phyloP scores from a whole-genome alignment of 495 filamentous ascomycete species.

The Penicillium roqueforti region DNA sequence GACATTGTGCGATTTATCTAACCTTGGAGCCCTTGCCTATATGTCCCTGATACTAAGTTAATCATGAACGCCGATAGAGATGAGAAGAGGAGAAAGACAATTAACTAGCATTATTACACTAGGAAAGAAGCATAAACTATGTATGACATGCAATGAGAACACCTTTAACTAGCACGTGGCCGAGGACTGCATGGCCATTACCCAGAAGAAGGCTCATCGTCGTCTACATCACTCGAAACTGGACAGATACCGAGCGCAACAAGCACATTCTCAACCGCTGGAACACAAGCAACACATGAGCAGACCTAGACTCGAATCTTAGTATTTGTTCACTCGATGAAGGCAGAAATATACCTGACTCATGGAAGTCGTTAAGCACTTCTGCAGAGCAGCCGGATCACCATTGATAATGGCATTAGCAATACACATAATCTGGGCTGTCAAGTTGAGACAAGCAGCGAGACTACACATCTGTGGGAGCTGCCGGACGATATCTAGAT shows the following conservation, averaged over 20 bases:
- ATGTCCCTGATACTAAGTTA: not conserved
- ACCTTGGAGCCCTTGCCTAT: not conserved
- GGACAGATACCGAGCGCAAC: slow-evolving; percentile 21
- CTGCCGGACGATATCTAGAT: slow-evolving; percentile 9
- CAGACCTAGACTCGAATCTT: slow-evolving; percentile 16
- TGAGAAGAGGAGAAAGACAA: not conserved
- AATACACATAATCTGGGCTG: slow-evolving; percentile 17
- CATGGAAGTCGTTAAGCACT: slow-evolving; percentile 18
- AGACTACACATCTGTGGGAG: slow-evolving; percentile 21
- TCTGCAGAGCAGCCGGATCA: slow-evolving; percentile 16
- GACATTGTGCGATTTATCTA: not conserved
- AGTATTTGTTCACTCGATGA: not conserved
- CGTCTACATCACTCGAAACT: not conserved
- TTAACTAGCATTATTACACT: not conserved
- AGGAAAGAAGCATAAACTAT: not conserved
- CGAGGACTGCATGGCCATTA: not conserved
- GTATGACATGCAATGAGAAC: not conserved
- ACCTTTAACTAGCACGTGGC: not conserved
- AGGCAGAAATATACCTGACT: slow-evolving; percentile 7
- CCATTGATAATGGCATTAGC: slow-evolving; percentile 15
- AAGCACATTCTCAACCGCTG: slow-evolving; percentile 12
- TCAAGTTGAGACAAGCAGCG: slow-evolving; percentile 19
- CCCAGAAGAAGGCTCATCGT: not conserved
- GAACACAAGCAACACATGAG: slow-evolving; percentile 23
- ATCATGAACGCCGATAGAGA: not conserved